A percentile compares a stretch with the other conserved stretches of the same genome.
Conservation (phyloP, 164 flowering plant genomes). For the Paratinospora sagittata region DNA sequence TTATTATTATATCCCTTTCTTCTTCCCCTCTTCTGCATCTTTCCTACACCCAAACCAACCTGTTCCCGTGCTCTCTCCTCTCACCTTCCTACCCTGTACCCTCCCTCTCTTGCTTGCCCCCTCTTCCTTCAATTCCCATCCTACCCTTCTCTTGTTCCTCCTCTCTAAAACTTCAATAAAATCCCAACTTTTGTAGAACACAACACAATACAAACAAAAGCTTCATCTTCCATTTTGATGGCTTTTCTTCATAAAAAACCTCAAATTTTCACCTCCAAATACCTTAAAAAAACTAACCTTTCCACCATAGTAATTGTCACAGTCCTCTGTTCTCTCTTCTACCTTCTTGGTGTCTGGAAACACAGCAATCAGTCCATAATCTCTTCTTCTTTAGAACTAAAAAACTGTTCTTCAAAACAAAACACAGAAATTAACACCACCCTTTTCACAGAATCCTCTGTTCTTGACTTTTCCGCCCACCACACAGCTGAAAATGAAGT, state of each 20-base stretch:
- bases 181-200: neutral
- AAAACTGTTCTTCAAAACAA: too few species aligned
- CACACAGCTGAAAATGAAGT: slow-evolving; percentile 25
- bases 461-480: slow-evolving; percentile 60
- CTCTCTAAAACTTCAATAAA: neutral
- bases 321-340: slow-evolving; percentile 49
- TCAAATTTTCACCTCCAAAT: neutral
- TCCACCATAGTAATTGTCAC: slow-evolving; percentile 17
- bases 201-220: neutral
- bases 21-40: neutral
- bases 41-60: neutral
- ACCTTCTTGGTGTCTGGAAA: slow-evolving; percentile 49
- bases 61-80: neutral
- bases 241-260: neutral
- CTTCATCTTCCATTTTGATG: neutral
- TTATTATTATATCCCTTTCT: neutral
- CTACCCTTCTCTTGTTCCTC: neutral
- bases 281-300: slow-evolving; percentile 33
- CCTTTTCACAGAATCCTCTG: neutral
- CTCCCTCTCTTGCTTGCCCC: neutral
- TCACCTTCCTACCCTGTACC: neutral
- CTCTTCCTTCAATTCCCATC: neutral
- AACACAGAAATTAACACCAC: too few species aligned
- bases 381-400: neutral
- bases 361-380: slow-evolving; percentile 22